Evolutionary conservation across 1,139 yeast species (phyloP).

Genomic region (Yamadazyma pseudoaaseri): DNA sequence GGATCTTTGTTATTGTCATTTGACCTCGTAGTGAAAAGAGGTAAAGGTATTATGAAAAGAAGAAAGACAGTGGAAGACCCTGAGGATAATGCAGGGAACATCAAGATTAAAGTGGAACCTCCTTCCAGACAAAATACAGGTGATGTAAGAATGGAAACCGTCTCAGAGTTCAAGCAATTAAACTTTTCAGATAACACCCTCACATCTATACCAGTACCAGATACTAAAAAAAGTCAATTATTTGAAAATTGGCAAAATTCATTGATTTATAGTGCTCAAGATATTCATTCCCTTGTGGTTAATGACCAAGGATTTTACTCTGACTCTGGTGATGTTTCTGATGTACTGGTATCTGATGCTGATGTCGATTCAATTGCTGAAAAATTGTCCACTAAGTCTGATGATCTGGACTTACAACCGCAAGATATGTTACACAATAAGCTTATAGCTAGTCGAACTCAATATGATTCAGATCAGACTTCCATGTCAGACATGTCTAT

Average conservation of each 20-base stretch:
- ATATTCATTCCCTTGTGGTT: conserved; percentile 21
- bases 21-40: conserved; percentile 33
- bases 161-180: conserved; percentile 7
- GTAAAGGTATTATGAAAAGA: conserved; percentile 9
- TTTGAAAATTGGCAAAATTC: conserved; percentile 31
- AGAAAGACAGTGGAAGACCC: conserved; percentile 7
- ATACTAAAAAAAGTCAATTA: conserved; percentile 7
- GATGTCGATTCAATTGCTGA: conserved; percentile 7
- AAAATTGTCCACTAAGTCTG: conserved; percentile 4
- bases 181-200: conserved; percentile 5
- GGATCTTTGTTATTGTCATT: conserved; percentile 58
- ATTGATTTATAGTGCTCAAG: conserved; percentile 32
- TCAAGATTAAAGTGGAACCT: conserved; percentile 19
- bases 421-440: conserved; percentile 11
- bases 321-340: conserved; percentile 10
- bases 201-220: conserved; percentile 6
- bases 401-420: conserved; percentile 8
- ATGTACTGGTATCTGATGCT: conserved; percentile 8
- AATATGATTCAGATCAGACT: conserved; percentile 10
- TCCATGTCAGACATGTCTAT: conserved; percentile 26
- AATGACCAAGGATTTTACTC: conserved; percentile 46
- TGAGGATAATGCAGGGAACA: conserved; percentile 3
- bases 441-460: conserved; percentile 9
- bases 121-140: conserved; percentile 17
- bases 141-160: conserved; percentile 5